Conservation (phyloP, 805 yeast genomes). For the Candida berthetii region DNA sequence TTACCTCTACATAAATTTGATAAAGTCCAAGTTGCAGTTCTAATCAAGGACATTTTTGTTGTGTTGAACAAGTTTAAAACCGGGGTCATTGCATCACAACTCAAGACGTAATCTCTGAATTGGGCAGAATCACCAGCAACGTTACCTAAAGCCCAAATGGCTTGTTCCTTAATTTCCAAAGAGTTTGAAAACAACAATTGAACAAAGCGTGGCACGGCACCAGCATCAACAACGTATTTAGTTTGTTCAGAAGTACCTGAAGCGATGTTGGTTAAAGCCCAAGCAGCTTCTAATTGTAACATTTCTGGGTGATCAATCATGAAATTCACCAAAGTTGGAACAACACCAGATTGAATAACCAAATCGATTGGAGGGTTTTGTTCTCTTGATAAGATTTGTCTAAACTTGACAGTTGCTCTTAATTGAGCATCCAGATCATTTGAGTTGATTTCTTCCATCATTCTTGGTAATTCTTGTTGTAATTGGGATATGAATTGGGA, state of each 20-base stretch:
- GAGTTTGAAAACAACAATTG: slow-evolving; percentile 74
- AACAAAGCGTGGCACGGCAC: slow-evolving; percentile 91
- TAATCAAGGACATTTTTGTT: slow-evolving; percentile 80
- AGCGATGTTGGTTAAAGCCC: slow-evolving; percentile 99
- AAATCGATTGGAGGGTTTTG: slow-evolving; percentile 94
- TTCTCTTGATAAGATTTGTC: slow-evolving; percentile 91
- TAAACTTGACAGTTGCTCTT: slow-evolving; percentile 85
- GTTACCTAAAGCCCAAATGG: slow-evolving; percentile 98
- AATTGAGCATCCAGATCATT: slow-evolving; percentile 74
- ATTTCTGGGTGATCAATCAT: slow-evolving; percentile 78
- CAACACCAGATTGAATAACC: slow-evolving; percentile 90
- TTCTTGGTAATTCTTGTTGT: slow-evolving; percentile 69
- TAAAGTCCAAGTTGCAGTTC: slow-evolving; percentile 98
- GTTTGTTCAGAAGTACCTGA: slow-evolving; percentile 92
- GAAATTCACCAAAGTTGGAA: slow-evolving; percentile 83
- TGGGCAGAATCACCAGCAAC: slow-evolving; percentile 95
- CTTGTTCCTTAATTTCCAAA: slow-evolving; percentile 94
- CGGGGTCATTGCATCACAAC: slow-evolving; percentile 85
- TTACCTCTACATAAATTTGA: slow-evolving; percentile 96
- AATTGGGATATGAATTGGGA: slow-evolving; percentile 39
- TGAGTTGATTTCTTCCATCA: slow-evolving; percentile 78
- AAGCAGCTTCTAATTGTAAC: slow-evolving; percentile 95
- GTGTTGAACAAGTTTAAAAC: slow-evolving; percentile 72
- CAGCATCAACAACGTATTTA: slow-evolving; percentile 81
- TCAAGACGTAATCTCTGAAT: slow-evolving; percentile 84